These are phyloP conservation scores for Globisporangium emineosum DNA, from an alignment of 352 stramenopile species.

Conservation along the genomic window DNA sequence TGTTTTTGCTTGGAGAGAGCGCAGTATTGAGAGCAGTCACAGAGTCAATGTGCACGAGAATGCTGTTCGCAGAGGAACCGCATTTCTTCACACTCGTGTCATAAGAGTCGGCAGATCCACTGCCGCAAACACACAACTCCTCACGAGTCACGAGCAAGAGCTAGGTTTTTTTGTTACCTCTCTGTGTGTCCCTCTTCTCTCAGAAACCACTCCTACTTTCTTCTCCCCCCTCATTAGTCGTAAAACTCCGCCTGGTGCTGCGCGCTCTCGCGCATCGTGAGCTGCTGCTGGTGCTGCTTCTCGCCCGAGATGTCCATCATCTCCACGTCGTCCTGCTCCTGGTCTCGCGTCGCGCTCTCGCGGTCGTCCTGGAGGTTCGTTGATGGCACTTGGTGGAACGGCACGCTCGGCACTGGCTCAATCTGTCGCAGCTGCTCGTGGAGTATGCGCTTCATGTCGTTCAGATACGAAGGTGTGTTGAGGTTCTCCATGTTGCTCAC, in stretches of 20 bases:
- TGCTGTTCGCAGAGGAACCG: too few species aligned
- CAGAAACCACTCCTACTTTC: too few species aligned
- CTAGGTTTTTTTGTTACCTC: neutral
- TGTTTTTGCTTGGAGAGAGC: too few species aligned
- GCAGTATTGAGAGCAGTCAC: too few species aligned
- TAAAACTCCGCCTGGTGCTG: conserved; percentile 77
- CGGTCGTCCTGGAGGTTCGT: conserved; percentile 40
- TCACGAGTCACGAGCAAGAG: neutral
- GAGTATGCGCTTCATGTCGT: conserved; percentile 87
- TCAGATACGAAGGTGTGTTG: conserved; percentile 92
- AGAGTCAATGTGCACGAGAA: too few species aligned
- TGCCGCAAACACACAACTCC: neutral
- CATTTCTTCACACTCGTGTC: neutral
- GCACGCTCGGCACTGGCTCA: conserved; percentile 95
- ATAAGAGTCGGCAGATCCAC: neutral
- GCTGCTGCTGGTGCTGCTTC: conserved; percentile 46
- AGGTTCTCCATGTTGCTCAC: conserved; percentile 97
- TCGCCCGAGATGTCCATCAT: conserved; percentile 73
- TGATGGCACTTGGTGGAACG: conserved; percentile 90
- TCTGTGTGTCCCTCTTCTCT: neutral
- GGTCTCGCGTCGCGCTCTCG: conserved; percentile 46
- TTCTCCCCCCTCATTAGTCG: conserved; percentile 34
- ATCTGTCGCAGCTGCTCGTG: conserved; percentile 95
- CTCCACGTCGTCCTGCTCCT: conserved; percentile 56
- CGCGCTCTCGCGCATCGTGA: conserved; percentile 49